phyloP scores from a whole-genome alignment of 495 filamentous ascomycete species.

The Amphirosellinia nigrospora region DNA sequence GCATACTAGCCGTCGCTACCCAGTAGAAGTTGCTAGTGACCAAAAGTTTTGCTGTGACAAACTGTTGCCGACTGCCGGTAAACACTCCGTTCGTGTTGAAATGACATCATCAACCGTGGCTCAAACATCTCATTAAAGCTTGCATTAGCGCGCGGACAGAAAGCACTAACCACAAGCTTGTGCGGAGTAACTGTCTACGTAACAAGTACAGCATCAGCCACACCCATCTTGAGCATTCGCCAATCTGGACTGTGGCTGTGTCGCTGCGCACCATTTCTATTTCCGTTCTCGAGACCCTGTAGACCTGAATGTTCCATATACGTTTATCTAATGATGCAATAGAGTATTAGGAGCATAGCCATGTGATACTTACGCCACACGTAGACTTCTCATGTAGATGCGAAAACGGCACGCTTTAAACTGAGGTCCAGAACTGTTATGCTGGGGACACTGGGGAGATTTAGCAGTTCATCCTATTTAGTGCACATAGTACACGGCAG shows the following conservation, averaged over 20 bases:
- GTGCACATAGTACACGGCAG: background rate
- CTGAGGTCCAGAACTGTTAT: background rate
- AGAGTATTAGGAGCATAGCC: background rate
- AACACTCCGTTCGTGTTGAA: background rate
- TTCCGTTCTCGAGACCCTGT: background rate
- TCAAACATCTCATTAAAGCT: background rate
- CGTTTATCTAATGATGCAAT: background rate
- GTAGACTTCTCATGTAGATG: background rate
- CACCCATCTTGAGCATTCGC: background rate
- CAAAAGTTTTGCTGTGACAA: too few species aligned
- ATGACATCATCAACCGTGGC: slow-evolving; percentile 18
- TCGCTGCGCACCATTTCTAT: background rate
- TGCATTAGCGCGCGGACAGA: slow-evolving; percentile 13
- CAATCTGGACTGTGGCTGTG: background rate
- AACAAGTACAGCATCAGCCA: slow-evolving; percentile 13
- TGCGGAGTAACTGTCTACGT: too few species aligned
- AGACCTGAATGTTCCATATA: background rate
- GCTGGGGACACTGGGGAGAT: too few species aligned
- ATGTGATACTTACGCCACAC: background rate
- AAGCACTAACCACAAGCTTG: background rate
- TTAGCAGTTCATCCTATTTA: background rate
- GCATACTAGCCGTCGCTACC: background rate
- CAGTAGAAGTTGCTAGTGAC: background rate
- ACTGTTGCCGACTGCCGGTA: slow-evolving; percentile 11
- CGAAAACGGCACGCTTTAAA: background rate